These are phyloP conservation scores for Salvia hispanica DNA, from an alignment of 257 asterid species.

Conservation along the genomic window DNA sequence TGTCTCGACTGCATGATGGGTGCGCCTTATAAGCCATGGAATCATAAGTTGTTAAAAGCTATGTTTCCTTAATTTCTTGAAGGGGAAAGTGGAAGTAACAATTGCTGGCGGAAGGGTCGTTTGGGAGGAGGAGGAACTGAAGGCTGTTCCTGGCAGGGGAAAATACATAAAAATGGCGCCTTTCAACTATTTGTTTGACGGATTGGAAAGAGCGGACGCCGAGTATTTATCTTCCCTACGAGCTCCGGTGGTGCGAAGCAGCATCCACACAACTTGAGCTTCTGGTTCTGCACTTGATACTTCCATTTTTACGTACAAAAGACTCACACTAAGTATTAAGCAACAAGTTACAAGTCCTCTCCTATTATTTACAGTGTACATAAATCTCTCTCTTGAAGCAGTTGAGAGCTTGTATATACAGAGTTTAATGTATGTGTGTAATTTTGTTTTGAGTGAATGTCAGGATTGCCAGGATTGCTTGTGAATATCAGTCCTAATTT, in stretches of 20 bases:
- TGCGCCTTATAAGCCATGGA: neutral
- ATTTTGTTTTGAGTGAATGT: too few species aligned
- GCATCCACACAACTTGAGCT: slow-evolving; percentile 19
- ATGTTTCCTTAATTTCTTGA: neutral
- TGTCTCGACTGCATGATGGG: neutral
- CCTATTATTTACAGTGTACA: slow-evolving; percentile 20
- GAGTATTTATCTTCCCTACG: slow-evolving; percentile 59
- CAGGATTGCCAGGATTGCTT: too few species aligned
- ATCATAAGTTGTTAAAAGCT: neutral
- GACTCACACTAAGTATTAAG: neutral
- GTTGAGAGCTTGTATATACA: too few species aligned
- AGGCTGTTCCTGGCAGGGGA: slow-evolving; percentile 71
- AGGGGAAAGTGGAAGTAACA: slow-evolving; percentile 95
- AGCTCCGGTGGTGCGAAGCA: slow-evolving; percentile 68
- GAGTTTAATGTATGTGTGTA: too few species aligned
- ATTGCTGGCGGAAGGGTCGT: slow-evolving; percentile 87
- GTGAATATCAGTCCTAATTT: too few species aligned
- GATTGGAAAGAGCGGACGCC: slow-evolving; percentile 59
- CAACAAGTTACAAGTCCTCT: neutral
- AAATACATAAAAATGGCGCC: slow-evolving; percentile 81
- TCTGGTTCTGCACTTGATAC: slow-evolving; percentile 3
- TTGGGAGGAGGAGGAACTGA: slow-evolving; percentile 78
- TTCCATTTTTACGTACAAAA: slow-evolving; percentile 4
- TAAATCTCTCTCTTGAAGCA: neutral
- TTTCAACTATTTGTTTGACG: slow-evolving; percentile 76